Evolutionary conservation across 2,329 filamentous ascomycete species (phyloP), one percentile per base, ranked within the genome.

Genomic region (Neocatenulostroma microsporum): DNA sequence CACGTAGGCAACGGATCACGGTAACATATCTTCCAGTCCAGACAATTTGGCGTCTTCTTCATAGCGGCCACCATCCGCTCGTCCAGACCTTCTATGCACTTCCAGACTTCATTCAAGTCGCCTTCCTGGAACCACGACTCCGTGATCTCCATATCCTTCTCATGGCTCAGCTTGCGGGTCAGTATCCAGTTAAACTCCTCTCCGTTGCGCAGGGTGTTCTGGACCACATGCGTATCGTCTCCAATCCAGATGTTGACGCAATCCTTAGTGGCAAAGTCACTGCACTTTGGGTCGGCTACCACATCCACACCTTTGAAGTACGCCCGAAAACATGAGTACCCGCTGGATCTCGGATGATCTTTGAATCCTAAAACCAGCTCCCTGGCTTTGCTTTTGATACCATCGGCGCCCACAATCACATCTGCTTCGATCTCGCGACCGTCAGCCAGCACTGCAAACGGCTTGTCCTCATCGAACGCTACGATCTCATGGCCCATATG

Each of bases 291-390:
- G 15, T 39, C 36, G 5, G 17, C 30, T 20, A 29, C 34, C 12
- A 39, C 5, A 15, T 13, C 18, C 10, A 12, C 9, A n/a, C 36
- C 36, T 10, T 30, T 30, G 19, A 39, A 39, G 30, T 39, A 39
- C 8, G 36, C 36, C 8, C 36, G 36, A 19, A 39, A 39, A 17
- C 36, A 39, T 12, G 36, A 40, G 21, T 36, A 40, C 21, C 37
- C 37, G 21, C 37, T 40, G 3, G 18, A 24, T 4, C 33, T 3
- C 25, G 37, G 37, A 35, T 40, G 37, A 20, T 40, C 37, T 15
- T 40, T 40, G 37, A 40, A 40, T 3, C 37, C 37, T 13, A 40
- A 19, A n/a, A 40, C 37, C 4, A 40, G 32, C 27, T 40, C 37
- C 12, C 37, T 19, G 7, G 37, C 37, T 5, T 18, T 10, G 20